Evolutionary conservation across 768 basidiomycete species (phyloP).

Genomic region (Mycena olivaceomarginata): DNA sequence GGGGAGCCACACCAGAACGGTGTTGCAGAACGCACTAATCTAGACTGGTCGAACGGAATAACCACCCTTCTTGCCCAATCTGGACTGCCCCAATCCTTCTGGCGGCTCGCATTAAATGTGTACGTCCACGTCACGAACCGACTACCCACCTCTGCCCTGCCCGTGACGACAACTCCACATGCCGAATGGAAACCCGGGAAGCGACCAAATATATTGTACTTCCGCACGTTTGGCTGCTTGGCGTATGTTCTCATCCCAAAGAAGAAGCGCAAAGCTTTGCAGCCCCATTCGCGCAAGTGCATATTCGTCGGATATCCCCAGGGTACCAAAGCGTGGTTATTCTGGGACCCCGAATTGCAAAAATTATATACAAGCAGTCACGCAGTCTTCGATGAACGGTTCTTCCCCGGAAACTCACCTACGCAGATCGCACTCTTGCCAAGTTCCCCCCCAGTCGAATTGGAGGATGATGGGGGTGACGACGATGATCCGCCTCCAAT

Average conservation of each 20-base stretch:
- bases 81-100: constrained; percentile 46
- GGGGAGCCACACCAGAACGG: constrained; percentile 58
- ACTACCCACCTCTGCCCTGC: constrained; percentile 43
- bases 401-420: constrained; percentile 45
- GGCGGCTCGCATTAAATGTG: constrained; percentile 46
- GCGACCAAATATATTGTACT: constrained; percentile 46
- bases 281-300: constrained; percentile 38
- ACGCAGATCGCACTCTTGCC: background rate
- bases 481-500: too few species aligned
- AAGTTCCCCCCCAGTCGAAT: too few species aligned
- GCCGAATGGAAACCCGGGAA: constrained; percentile 41
- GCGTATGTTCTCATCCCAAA: constrained; percentile 52
- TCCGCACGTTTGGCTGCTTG: constrained; percentile 45
- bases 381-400: constrained; percentile 51
- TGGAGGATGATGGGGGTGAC: too few species aligned
- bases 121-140: constrained; percentile 50
- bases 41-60: background rate
- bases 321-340: constrained; percentile 46
- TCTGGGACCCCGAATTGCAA: constrained; percentile 45
- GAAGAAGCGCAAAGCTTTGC: constrained; percentile 47
- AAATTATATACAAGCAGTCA: constrained; percentile 41
- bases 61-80: constrained; percentile 47
- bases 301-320: background rate
- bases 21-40: constrained; percentile 58
- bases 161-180: constrained; percentile 48